A percentile compares a stretch with the other conserved stretches of the same genome.
phyloP scores from a whole-genome alignment of 2,329 filamentous ascomycete species.

The Aspergillus spinulosporus region DNA sequence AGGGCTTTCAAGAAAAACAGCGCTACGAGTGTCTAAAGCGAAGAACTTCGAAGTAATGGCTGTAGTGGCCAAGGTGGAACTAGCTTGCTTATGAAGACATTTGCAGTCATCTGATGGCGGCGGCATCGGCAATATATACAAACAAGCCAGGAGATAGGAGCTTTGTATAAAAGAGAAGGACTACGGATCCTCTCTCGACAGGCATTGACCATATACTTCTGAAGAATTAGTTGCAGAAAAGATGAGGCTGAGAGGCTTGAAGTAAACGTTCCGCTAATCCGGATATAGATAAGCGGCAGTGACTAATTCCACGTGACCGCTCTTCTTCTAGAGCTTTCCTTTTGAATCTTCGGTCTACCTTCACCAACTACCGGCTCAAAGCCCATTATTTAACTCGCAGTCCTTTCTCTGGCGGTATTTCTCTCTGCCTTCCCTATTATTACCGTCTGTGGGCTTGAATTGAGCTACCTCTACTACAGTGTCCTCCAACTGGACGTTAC shows the following conservation, averaged over 20 bases:
- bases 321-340: conserved; percentile 43
- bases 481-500: conserved; percentile 13
- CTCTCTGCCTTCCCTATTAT: conserved; percentile 15
- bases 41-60: no score
- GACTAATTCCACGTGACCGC: conserved; percentile 8
- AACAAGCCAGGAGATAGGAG: no score
- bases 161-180: no score
- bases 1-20: no score
- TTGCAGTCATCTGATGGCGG: no score
- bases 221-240: neutral
- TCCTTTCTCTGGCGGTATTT: conserved; percentile 19
- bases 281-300: neutral
- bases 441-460: conserved; percentile 19
- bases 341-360: conserved; percentile 26
- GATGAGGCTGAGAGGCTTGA: neutral
- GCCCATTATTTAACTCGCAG: conserved; percentile 20
- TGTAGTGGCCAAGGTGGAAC: no score
- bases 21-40: no score
- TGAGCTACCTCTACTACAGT: conserved; percentile 26
- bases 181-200: no score
- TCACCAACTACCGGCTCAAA: conserved; percentile 5
- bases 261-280: neutral
- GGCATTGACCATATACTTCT: neutral
- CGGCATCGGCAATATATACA: no score
- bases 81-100: no score